phyloP scores from a whole-genome alignment of 176 grass and related monocot species.

The Avena insularis region DNA sequence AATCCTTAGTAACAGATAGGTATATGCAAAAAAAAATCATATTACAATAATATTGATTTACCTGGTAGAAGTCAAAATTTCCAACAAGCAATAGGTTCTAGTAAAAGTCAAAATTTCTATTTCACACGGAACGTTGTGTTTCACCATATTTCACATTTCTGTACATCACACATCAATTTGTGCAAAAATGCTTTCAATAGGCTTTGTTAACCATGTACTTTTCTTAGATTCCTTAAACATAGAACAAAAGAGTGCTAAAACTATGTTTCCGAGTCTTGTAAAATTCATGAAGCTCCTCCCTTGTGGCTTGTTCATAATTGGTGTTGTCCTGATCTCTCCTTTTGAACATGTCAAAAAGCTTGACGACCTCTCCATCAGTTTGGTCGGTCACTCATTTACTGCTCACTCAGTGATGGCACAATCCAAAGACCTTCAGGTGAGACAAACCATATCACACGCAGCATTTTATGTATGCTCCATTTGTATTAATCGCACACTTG shows the following conservation, averaged over 20 bases:
- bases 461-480: not conserved
- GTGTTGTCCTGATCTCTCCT: constrained; percentile 5
- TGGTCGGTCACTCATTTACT: constrained; percentile 27
- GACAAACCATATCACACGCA: not conserved
- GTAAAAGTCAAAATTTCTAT: not conserved
- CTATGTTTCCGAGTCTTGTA: not conserved
- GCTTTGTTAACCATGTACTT: not conserved
- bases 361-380: constrained; percentile 32
- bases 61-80: no score
- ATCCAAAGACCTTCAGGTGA: constrained; percentile 11
- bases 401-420: constrained; percentile 34
- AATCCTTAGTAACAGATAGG: no score
- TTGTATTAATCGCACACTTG: not conserved
- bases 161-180: not conserved
- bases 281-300: constrained; percentile 7
- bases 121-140: not conserved
- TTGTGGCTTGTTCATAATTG: constrained; percentile 26
- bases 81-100: not conserved
- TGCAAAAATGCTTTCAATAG: constrained; percentile 4
- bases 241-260: not conserved
- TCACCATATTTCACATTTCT: not conserved
- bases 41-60: no score
- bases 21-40: no score
- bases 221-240: not conserved
- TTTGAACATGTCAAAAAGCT: constrained; percentile 43